Evolutionary conservation across 108 stramenopile genomes (phyloP), one percentile per base, ranked within the genome.

Genomic region (Mediolabrus comicus): DNA sequence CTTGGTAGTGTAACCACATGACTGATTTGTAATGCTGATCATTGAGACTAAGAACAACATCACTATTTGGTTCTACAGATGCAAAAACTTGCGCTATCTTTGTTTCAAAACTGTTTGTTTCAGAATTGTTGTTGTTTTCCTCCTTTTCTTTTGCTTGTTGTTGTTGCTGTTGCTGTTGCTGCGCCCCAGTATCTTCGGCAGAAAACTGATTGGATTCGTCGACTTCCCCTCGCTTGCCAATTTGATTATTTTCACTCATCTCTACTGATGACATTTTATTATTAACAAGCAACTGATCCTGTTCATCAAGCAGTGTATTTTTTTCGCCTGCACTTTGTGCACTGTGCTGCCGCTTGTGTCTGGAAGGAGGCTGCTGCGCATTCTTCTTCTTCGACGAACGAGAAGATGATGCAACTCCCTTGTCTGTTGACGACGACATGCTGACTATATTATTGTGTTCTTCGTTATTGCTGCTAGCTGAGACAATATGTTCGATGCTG

Each of bases 1-100:
- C 35, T 17, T 53, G 29, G 31, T 54, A 66, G 51, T 66, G 35
- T n/a, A 35, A 16, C 65, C 65, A 66, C 65, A 66, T 66, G 24
- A 27, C 54, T 26, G 53, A 34, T 53, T 66, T 66, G 65, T 66
- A 66, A n/a, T 66, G 31, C 4, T 66, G 34, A 53, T 66, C 29
- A 22, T 46, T 53, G 0, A 66, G 26, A 53, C 65, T 66, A 30
- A 66, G 65, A 66, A 66, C 36, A n/a, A 66, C 28, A 12, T 31
- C 22, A 38, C 28, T 43, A 8, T 33, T 25, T 24, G 53, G 53
- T 28, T 33, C 14, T 49, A 49, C 4, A 22, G 46, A 49, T 49
- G 46, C 46, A 24, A 22, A 22, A 8, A 49, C 22, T 49, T 49
- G 22, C 10, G 46, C 22, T 22, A 49, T 22, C 22, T 49, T 24